Evolutionary conservation across 2,329 filamentous ascomycete species (phyloP).

Genomic region (Delphinella strobiligena): DNA sequence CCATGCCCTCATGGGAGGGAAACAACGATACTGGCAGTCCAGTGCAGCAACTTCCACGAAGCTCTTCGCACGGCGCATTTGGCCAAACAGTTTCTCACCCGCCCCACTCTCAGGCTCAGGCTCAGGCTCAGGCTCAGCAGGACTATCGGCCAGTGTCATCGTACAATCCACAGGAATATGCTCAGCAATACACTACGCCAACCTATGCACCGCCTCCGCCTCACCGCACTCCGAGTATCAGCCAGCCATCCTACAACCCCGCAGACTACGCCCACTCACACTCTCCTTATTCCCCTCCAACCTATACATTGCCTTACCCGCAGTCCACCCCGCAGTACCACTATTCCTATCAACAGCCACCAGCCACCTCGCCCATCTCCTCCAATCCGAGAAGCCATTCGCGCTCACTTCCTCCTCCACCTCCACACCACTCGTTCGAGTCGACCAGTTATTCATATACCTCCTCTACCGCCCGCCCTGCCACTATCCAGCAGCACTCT

Average conservation of each 20-base stretch:
- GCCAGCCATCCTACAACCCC: constrained; percentile 7
- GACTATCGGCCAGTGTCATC: neutral
- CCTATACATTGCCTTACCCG: neutral
- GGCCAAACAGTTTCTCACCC: too few species aligned
- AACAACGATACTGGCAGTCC: neutral
- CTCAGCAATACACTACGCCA: neutral
- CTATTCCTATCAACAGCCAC: constrained; percentile 1
- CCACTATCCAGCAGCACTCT: too few species aligned
- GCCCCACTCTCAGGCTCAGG: neutral
- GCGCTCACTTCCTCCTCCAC: neutral
- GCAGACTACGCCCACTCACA: constrained; percentile 6
- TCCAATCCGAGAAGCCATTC: neutral
- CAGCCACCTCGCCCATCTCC: constrained; percentile 1
- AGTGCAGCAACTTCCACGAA: neutral
- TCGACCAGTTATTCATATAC: too few species aligned
- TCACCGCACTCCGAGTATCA: neutral
- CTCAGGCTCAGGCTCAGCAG: neutral
- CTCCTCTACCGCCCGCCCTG: too few species aligned
- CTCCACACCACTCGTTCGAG: neutral
- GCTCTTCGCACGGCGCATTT: too few species aligned
- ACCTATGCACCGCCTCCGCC: neutral
- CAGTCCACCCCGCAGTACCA: constrained; percentile 2
- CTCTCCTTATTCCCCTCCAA: constrained; percentile 2
- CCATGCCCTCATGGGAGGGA: neutral
- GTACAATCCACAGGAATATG: neutral